These are phyloP conservation scores for Nothophaeocryptopus gaeumannii DNA, from an alignment of 2,329 filamentous ascomycete species.

Conservation along the genomic window DNA sequence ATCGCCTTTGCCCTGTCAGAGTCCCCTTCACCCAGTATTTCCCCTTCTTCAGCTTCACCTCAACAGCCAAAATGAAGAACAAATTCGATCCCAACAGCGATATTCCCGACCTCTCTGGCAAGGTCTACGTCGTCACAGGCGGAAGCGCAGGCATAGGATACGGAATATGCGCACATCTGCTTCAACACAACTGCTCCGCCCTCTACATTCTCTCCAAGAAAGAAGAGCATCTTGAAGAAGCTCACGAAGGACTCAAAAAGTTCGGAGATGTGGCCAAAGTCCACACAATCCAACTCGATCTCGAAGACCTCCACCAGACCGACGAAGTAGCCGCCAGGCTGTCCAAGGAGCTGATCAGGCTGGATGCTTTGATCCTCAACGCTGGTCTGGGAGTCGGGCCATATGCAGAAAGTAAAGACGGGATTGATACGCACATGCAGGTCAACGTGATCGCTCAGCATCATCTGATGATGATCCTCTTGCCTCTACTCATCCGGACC, in stretches of 20 bases:
- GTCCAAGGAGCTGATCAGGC: constrained; percentile 39
- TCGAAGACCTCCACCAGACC: constrained; percentile 34
- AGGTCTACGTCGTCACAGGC: constrained; percentile 45
- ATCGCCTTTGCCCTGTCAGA: too few relatives aligned
- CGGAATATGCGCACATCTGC: constrained; percentile 53
- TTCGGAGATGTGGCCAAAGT: constrained; percentile 45
- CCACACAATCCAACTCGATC: constrained; percentile 41
- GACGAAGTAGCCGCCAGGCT: constrained; percentile 44
- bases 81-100: constrained; percentile 31
- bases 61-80: constrained; percentile 2
- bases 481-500: constrained; percentile 40
- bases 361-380: constrained; percentile 45
- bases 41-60: too few relatives aligned
- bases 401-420: constrained; percentile 51
- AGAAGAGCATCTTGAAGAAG: constrained; percentile 43
- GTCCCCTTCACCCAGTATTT: too few relatives aligned
- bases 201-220: constrained; percentile 52
- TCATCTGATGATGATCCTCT: constrained; percentile 44
- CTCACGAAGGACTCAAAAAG: constrained; percentile 46
- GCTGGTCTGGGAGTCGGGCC: constrained; percentile 39
- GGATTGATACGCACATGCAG: constrained; percentile 33
- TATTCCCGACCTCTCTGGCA: constrained; percentile 42
- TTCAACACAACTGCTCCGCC: constrained; percentile 48
- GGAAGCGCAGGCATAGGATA: constrained; percentile 34
- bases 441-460: constrained; percentile 36